These are phyloP conservation scores for Plasmodium cynomolgi DNA, from an alignment of 169 alveolate species.

Conservation along the genomic window DNA sequence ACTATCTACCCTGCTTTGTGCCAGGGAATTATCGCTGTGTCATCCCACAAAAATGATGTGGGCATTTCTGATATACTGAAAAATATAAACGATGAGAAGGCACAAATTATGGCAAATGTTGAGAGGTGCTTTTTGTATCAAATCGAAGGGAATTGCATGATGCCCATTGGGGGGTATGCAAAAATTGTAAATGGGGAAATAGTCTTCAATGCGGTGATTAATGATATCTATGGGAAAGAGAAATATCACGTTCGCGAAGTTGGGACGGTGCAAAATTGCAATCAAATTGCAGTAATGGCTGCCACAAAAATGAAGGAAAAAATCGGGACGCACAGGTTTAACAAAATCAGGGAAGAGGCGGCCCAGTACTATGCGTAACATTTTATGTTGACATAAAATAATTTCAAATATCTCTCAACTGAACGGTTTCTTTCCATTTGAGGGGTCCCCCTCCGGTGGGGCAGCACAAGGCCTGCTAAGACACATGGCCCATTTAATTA, in stretches of 20 bases:
- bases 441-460: neutral
- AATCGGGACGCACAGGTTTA: constrained; percentile 38
- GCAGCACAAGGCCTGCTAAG: neutral
- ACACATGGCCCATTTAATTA: neutral
- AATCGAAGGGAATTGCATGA: constrained; percentile 68
- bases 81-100: constrained; percentile 46
- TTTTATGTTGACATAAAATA: neutral
- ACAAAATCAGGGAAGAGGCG: constrained; percentile 37
- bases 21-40: constrained; percentile 64
- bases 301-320: constrained; percentile 46
- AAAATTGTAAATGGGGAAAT: constrained; percentile 8
- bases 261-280: neutral
- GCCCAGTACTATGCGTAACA: constrained; percentile 21
- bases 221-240: constrained; percentile 47
- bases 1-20: constrained; percentile 60
- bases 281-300: constrained; percentile 26
- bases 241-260: constrained; percentile 14
- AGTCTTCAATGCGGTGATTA: constrained; percentile 43
- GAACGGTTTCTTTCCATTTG: neutral
- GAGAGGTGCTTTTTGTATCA: constrained; percentile 56
- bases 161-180: constrained; percentile 72
- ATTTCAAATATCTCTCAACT: neutral
- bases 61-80: constrained; percentile 25
- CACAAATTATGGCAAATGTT: constrained; percentile 51
- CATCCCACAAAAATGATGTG: constrained; percentile 22